A percentile compares a stretch with the other conserved stretches of the same genome.
Evolutionary conservation across 768 basidiomycete genomes (phyloP).

Genomic region (Sarcodon aspratus): DNA sequence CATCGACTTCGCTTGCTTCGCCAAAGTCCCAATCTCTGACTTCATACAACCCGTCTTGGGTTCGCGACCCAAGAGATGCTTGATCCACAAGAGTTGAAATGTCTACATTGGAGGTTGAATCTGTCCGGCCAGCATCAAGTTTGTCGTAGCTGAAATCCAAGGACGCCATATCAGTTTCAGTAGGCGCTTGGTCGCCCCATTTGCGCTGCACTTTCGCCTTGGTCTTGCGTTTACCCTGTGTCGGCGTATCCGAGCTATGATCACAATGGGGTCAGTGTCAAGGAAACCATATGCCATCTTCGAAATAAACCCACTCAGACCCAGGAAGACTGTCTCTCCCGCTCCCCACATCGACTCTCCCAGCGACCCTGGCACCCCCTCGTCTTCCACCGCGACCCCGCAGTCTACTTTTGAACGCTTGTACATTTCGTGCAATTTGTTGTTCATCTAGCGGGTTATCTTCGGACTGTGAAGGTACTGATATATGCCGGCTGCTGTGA

Average conservation of each 20-base stretch:
- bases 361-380: slow-evolving; percentile 33
- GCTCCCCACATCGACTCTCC: slow-evolving; percentile 38
- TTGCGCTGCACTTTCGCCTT: slow-evolving; percentile 70
- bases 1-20: slow-evolving; percentile 23
- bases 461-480: slow-evolving; percentile 37
- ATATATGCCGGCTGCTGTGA: not conserved
- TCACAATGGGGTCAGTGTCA: not conserved
- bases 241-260: slow-evolving; percentile 47
- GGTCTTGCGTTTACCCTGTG: slow-evolving; percentile 29
- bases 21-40: slow-evolving; percentile 80
- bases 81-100: slow-evolving; percentile 55
- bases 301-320: slow-evolving; percentile 51
- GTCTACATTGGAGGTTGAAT: slow-evolving; percentile 25
- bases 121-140: slow-evolving; percentile 13
- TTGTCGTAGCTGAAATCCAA: slow-evolving; percentile 78
- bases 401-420: slow-evolving; percentile 77
- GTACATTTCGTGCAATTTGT: slow-evolving; percentile 86
- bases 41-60: slow-evolving; percentile 60
- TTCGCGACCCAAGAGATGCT: slow-evolving; percentile 67
- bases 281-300: not conserved
- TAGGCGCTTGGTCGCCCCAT: slow-evolving; percentile 80
- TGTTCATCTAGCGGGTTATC: slow-evolving; percentile 66
- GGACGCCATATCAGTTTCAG: slow-evolving; percentile 84
- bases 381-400: slow-evolving; percentile 57
- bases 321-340: slow-evolving; percentile 50